Evolutionary conservation across 1,284 basidiomycete genomes (phyloP), one percentile per base, ranked within the genome.

Genomic region (Cryptococcus hybrid): DNA sequence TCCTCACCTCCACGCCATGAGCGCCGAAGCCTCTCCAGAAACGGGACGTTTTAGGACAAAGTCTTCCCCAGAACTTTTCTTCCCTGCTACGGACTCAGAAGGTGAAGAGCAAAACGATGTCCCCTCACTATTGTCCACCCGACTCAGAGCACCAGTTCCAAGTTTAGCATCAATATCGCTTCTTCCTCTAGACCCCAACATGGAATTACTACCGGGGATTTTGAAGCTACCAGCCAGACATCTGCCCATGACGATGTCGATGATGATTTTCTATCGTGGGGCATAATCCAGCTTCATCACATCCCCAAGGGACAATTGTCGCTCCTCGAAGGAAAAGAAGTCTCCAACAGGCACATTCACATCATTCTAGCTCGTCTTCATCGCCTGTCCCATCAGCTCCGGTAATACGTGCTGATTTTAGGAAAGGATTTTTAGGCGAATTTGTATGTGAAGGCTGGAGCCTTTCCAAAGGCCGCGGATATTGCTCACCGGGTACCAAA

Each of bases 381-480:
- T 30, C 30, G 30, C 30, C 30, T 30, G 30, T 4, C 30, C 30
- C 30, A 30, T 4, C 30, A 30, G 30, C 3, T 30, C 4, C 30
- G 4, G 4, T 30, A 4, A 30, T 30, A 30, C 30, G 30, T 30
- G 30, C 58, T 0, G 60, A 56, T 7, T 77, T 77, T 47, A 50
- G 38, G 11, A 58, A 64, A 12, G 76, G 76, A 5, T 78, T 76
- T 56, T 67, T 79, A 36, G 78, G 78, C 24, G 75, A 78, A 58
- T 76, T 76, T 52, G 74, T 77, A 8, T 76, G 76, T 54, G 73
- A 76, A 51, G 78, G 76, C 7, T 77, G 75, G 74, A 72, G 71
- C n/a, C 52, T 79, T 44, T 75, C 73, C 30, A 78, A 78, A 48
- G 77, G 78, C 1, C 74, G 75, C 57, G 78, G 78, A 0, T 79